Evolutionary conservation across 495 filamentous ascomycete genomes (phyloP).

Genomic region (Talaromyces nanjingensis): DNA sequence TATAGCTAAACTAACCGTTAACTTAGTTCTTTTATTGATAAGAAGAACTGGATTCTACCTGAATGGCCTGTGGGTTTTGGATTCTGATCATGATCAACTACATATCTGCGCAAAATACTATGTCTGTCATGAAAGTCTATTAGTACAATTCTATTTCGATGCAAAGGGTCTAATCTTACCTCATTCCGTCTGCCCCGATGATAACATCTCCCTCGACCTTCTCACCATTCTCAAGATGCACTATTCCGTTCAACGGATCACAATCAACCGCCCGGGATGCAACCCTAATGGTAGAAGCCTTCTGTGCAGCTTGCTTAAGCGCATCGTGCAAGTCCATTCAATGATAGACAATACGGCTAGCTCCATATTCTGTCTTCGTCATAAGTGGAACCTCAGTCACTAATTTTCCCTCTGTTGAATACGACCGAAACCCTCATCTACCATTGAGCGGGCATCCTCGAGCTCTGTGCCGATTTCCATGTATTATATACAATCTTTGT

Average conservation of each 20-base stretch:
- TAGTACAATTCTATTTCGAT: too few relatives aligned
- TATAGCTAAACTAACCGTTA: too few relatives aligned
- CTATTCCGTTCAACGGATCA: slow-evolving; percentile 14
- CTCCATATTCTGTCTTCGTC: slow-evolving; percentile 17
- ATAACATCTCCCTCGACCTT: slow-evolving; percentile 22
- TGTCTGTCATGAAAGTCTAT: too few relatives aligned
- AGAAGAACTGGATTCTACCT: too few relatives aligned
- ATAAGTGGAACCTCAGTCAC: slow-evolving; percentile 14
- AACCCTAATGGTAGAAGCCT: background rate
- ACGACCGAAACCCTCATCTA: slow-evolving; percentile 25
- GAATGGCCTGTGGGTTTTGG: too few relatives aligned
- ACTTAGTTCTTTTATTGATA: too few relatives aligned
- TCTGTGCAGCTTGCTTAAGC: slow-evolving; percentile 9
- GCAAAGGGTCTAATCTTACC: too few relatives aligned
- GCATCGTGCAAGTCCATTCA: slow-evolving; percentile 23
- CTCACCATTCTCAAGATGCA: slow-evolving; percentile 21
- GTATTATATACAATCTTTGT: slow-evolving; percentile 18
- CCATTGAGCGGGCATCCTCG: background rate
- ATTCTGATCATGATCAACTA: too few relatives aligned
- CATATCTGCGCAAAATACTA: too few relatives aligned
- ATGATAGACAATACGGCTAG: slow-evolving; percentile 21
- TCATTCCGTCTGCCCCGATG: slow-evolving; percentile 17
- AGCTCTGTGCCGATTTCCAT: slow-evolving; percentile 2
- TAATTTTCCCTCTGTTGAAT: slow-evolving; percentile 18
- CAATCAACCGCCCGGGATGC: slow-evolving; percentile 15